phyloP scores from a whole-genome alignment of 2,329 filamentous ascomycete species.

The Venturia carpophila region DNA sequence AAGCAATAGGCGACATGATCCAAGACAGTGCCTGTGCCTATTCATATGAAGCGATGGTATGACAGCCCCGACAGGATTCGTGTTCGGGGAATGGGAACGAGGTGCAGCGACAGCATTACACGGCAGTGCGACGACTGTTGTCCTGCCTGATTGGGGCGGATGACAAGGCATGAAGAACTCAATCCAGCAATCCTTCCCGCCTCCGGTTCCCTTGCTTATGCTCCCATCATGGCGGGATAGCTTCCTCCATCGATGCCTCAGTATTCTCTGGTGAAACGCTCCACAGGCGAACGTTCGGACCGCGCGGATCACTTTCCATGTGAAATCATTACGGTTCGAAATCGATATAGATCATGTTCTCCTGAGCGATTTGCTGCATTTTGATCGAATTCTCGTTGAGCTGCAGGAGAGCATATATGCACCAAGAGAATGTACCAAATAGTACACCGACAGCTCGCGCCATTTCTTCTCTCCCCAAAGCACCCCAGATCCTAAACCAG shows the following conservation, averaged over 20 bases:
- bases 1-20: conserved; percentile 9
- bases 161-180: neutral
- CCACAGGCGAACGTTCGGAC: neutral
- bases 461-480: neutral
- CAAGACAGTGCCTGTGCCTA: neutral
- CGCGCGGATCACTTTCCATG: neutral
- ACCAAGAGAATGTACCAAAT: no score
- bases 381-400: no score
- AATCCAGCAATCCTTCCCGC: neutral
- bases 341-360: neutral
- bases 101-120: conserved; percentile 1
- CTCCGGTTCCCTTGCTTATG: neutral
- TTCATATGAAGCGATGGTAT: neutral
- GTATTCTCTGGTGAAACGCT: neutral
- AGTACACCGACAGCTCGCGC: neutral
- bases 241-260: neutral
- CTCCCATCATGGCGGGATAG: neutral
- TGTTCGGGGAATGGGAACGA: neutral
- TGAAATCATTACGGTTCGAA: neutral
- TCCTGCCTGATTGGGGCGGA: neutral
- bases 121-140: neutral
- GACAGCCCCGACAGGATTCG: neutral
- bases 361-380: no score
- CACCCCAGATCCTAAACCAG: neutral
- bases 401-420: no score